Base-by-base conservation (phyloP, 352 stramenopile genomes). In the Phytophthora tentaculata region DNA sequence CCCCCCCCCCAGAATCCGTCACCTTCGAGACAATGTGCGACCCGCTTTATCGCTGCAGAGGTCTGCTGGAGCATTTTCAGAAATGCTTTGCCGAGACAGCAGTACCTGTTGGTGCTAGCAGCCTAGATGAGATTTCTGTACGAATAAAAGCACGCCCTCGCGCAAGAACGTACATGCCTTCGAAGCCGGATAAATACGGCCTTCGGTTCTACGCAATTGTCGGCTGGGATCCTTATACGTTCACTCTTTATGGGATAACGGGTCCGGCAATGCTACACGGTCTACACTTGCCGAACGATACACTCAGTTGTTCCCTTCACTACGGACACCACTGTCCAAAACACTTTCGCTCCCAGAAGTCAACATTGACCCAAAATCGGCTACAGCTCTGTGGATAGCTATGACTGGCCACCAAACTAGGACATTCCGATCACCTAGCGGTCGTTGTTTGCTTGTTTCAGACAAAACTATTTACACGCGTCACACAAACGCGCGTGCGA, bases 231-330 rank as follows among this genome's bases (percentile, higher is more conserved):
- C 9, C 52, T 28, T 61, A 2, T 67, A 67, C 44, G 52, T 67
- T 1, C 44, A 67, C 23, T 67, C 61, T 5, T 1, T 67, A 17
- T 67, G 61, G 61, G 43, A 61, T 22, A 67, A 61, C 24, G 60
- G 60, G 0, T 61, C 60, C 1, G 41, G 50, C 5, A 61, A 55
- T 32, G 8, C 24, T 28, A 51, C 50, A 32, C 7, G 5, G 19
- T 49, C 51, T 24, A 55, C 50, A 14, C 39, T 41, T 41, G 51
- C 39, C 7, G 51, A 67, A 17, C 41, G 60, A 1, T 67, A 67
- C 10, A 55, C 29, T 10, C 12, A 50, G 17, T 2, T 60, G 43
- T 45, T 67, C 20, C 50, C 60, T 16, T 55, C 41, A 28, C 51
- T 67, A 32, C 60, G 60, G 5, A 55, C 49, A 20, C 24, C 59